Evolutionary conservation across 352 stramenopile species (phyloP).

Genomic region (Phytopythium aichiense): DNA sequence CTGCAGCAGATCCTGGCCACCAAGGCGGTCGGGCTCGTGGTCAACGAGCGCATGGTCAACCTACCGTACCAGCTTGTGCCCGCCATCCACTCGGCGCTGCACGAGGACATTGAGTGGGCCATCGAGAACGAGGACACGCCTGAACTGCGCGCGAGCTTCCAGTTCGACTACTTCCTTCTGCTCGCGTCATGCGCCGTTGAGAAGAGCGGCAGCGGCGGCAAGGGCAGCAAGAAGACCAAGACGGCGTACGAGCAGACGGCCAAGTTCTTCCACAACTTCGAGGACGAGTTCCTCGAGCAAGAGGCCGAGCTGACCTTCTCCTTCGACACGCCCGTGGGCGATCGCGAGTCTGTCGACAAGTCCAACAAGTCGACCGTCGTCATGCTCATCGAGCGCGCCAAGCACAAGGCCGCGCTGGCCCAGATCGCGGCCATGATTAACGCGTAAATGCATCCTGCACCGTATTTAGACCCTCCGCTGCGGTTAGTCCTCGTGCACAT

Average conservation of each 20-base stretch:
- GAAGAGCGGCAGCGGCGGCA: slow-evolving; percentile 31
- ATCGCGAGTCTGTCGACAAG: slow-evolving; percentile 57
- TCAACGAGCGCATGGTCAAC: slow-evolving; percentile 88
- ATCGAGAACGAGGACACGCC: slow-evolving; percentile 64
- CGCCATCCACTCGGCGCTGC: slow-evolving; percentile 69
- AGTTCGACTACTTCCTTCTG: slow-evolving; percentile 84
- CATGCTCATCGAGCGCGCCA: slow-evolving; percentile 71
- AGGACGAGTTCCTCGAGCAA: slow-evolving; percentile 83
- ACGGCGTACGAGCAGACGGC: slow-evolving; percentile 54
- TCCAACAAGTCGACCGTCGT: slow-evolving; percentile 67
- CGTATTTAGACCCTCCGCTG: slow-evolving; percentile 35
- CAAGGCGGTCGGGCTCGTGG: slow-evolving; percentile 60
- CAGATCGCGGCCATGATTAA: slow-evolving; percentile 84
- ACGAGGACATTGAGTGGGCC: slow-evolving; percentile 86
- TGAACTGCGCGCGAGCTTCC: slow-evolving; percentile 59
- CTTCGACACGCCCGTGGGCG: slow-evolving; percentile 66
- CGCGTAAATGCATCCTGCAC: slow-evolving; percentile 36
- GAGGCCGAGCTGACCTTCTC: slow-evolving; percentile 64
- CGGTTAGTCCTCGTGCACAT: slow-evolving; percentile 1
- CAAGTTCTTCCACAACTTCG: slow-evolving; percentile 85
- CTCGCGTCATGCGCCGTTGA: slow-evolving; percentile 63
- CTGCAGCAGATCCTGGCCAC: slow-evolving; percentile 60
- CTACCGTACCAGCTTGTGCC: slow-evolving; percentile 83
- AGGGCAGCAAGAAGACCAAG: slow-evolving; percentile 76
- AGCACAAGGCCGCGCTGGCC: slow-evolving; percentile 76